Evolutionary conservation across 495 filamentous ascomycete genomes (phyloP).

Genomic region (Xylaria intraflava): DNA sequence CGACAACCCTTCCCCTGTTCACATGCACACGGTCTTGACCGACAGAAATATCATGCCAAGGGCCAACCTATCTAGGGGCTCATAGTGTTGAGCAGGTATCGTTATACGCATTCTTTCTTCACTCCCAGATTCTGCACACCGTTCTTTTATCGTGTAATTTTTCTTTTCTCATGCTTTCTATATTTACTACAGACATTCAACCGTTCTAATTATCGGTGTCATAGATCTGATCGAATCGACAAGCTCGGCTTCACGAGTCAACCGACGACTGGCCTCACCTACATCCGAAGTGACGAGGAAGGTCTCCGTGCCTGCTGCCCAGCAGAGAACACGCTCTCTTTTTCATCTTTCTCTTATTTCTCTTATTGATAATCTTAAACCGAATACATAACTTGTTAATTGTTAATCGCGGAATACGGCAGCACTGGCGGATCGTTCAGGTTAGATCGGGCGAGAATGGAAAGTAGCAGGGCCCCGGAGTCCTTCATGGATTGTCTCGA

Average conservation of each 20-base stretch:
- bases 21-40: not conserved
- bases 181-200: not conserved
- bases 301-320: not conserved
- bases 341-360: not conserved
- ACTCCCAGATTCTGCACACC: not conserved
- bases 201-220: not conserved
- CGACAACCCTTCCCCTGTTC: not conserved
- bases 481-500: constrained; percentile 22
- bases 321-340: not conserved
- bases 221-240: not conserved
- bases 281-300: not conserved
- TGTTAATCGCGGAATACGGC: not conserved
- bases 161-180: not conserved
- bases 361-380: not conserved
- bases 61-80: no score
- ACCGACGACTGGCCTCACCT: no score
- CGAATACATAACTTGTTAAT: not conserved
- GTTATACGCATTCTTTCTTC: not conserved
- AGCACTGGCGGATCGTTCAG: not conserved
- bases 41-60: not conserved
- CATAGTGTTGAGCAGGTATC: not conserved
- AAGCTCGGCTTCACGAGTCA: no score
- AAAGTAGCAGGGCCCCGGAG: constrained; percentile 10
- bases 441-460: constrained; percentile 12
- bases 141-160: not conserved